Evolutionary conservation across 2,329 filamentous ascomycete genomes (phyloP), one percentile per base, ranked within the genome.

Genomic region (Colletotrichum plurivorum): DNA sequence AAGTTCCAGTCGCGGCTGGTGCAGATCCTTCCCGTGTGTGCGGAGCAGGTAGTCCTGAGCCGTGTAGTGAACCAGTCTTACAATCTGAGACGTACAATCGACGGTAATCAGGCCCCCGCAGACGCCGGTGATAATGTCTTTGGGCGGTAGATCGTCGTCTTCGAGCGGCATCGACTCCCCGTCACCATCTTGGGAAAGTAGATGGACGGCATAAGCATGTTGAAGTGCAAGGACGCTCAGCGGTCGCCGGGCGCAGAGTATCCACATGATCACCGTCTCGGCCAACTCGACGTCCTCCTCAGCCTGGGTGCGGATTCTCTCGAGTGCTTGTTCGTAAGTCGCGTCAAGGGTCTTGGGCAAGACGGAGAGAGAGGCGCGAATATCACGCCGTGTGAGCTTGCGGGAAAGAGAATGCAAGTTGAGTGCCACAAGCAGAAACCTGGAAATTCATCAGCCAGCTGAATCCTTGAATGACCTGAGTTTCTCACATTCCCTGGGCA

Each of bases 261-360:
- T 43, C 41, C 41, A 43, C 12, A 43, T 16, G 41, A 43, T 43
- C 4, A 43, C 12, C 3, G 41, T 16, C 5, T 16, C 10, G 5
- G 41, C 41, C 41, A 43, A 12, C 6, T 43, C 41, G 4, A 43
- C 41, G 3, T 43, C 41, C 2, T 16, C 41, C 12, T 43, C 41
- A 12, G 41, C 48, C 20, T 63, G 59, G 5, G 31, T 63, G 1
- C 49, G 48, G 15, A 63, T 63, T 25, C 59, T 63, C n/a, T 16
- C 36, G 8, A 63, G 48, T 10, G 59, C 49, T 45, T 63, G 27
- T 18, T 63, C 39, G 13, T 63, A 63, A 18, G 59, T 63, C 5
- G 59, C 49, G 59, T 63, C 59, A 4, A 63, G 59, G 7, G 49
- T 55, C 59, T 55, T 63, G 2, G 59, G 59, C 5, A 63, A 41